Conservation (phyloP, 805 yeast genomes). For the Lipomyces lipofer region DNA sequence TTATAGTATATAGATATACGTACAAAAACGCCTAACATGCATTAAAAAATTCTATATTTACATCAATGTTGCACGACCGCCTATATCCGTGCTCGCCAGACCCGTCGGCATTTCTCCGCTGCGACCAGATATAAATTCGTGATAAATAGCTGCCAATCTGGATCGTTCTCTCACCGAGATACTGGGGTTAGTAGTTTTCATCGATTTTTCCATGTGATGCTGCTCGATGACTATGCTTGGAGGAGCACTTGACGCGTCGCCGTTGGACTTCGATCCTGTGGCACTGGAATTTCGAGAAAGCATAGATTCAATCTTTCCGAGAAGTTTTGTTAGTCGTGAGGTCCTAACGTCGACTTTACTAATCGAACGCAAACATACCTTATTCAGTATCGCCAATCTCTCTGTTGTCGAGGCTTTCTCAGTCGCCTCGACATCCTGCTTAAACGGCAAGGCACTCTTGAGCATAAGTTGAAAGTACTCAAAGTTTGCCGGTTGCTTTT, state of each 20-base stretch:
- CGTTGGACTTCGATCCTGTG: no score
- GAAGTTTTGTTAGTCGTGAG: no score
- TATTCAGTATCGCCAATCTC: neutral
- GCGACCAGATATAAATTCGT: conserved; percentile 70
- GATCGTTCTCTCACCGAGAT: conserved; percentile 70
- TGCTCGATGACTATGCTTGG: conserved; percentile 51
- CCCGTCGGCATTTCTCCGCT: conserved; percentile 91
- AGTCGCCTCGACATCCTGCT: neutral
- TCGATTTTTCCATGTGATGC: conserved; percentile 60
- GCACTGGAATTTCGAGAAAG: no score
- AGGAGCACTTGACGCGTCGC: no score
- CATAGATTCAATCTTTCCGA: no score
- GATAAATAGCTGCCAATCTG: conserved; percentile 65
- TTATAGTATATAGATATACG: neutral
- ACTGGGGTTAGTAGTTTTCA: conserved; percentile 82
- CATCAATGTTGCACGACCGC: conserved; percentile 83
- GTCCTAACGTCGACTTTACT: neutral
- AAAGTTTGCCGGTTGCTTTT: no score
- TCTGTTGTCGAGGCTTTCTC: neutral
- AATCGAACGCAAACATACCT: neutral
- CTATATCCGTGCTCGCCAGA: conserved; percentile 72
- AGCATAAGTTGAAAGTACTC: conserved; percentile 5
- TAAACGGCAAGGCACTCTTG: no score
- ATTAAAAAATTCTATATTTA: conserved; percentile 35
- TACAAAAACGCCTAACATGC: neutral